Conservation (phyloP, 179 eudicot genomes). For the Silene coronaria region DNA sequence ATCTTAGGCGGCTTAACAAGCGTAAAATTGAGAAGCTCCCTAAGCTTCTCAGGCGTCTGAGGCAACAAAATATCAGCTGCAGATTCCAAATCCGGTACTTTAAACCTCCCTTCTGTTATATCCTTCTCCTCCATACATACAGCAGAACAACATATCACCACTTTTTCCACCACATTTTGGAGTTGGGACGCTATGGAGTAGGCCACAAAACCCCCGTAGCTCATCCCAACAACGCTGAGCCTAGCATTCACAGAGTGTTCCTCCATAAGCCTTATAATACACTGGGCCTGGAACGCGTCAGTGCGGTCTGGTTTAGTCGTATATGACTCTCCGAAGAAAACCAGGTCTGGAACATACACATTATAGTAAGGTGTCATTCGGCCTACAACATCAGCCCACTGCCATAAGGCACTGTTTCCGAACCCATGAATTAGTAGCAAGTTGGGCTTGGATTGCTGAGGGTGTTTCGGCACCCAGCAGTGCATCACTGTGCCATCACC, state of each 20-base stretch:
- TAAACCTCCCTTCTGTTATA: conserved; percentile 47
- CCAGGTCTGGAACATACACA: conserved; percentile 74
- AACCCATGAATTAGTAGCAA: conserved; percentile 73
- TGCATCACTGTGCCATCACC: conserved; percentile 56
- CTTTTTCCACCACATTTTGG: conserved; percentile 52
- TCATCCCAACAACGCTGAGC: conserved; percentile 59
- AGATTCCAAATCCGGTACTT: conserved; percentile 53
- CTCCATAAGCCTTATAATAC: conserved; percentile 52
- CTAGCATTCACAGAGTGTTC: conserved; percentile 29
- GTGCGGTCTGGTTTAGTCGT: conserved; percentile 49
- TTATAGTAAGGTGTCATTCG: conserved; percentile 54
- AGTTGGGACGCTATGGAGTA: conserved; percentile 61
- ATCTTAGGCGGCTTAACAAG: conserved; percentile 46
- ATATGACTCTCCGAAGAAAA: conserved; percentile 72
- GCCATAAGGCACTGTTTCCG: conserved; percentile 89
- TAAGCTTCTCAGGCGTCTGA: conserved; percentile 66
- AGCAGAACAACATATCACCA: conserved; percentile 65
- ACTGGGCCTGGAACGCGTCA: conserved; percentile 73
- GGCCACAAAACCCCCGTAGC: conserved; percentile 84
- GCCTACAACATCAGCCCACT: conserved; percentile 46
- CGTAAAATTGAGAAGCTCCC: conserved; percentile 52
- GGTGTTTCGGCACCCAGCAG: conserved; percentile 69
- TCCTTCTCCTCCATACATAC: conserved; percentile 77
- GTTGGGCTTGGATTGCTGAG: conserved; percentile 36
- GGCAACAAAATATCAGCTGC: conserved; percentile 68